Evolutionary conservation across 2,329 filamentous ascomycete genomes (phyloP), one percentile per base, ranked within the genome.

Genomic region (Coniochaeta sp.): DNA sequence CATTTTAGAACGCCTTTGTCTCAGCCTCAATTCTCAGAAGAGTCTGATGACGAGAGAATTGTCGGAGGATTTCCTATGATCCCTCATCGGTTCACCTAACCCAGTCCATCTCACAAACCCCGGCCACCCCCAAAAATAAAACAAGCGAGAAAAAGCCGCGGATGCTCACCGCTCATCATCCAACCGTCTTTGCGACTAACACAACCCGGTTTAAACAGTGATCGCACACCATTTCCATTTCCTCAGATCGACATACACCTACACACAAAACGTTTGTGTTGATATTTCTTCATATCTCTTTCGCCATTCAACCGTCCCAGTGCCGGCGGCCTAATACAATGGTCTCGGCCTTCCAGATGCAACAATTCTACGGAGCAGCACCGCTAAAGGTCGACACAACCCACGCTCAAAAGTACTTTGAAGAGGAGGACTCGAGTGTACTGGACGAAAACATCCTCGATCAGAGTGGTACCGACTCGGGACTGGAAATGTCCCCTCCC

Each of bases 381-480:
- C 70, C 72, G 58, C 64, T 81, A 63, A 72, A 73, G 49, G 73
- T 81, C 65, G 77, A 82, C 65, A 79, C 78, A 55, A 70, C 65
- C 52, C 71, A 77, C 60, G 68, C 73, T 51, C 74, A 77, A 57
- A 81, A 81, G 65, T 78, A 74, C 70, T 82, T 81, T 62, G 79
- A 83, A 53, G 79, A 83, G 56, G 80, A 83, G 58, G 78, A 83
- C 65, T 72, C 72, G 58, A 76, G 72, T 67, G 77, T 81, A 60
- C 68, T 84, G 58, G 81, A 85, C 71, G 81, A 84, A 52, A 73
- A 71, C 66, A 77, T 82, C 62, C 71, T 84, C 57, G 81, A 84
- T 59, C 76, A 79, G 64, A 77, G 69, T 65, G 73, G 71, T 49
- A 65, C 84, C 58, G 81, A 85, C 67, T 83, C 81, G 6, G 78